Conservation (phyloP, 2,329 filamentous ascomycete genomes). For the Aquanectria penicillioides region DNA sequence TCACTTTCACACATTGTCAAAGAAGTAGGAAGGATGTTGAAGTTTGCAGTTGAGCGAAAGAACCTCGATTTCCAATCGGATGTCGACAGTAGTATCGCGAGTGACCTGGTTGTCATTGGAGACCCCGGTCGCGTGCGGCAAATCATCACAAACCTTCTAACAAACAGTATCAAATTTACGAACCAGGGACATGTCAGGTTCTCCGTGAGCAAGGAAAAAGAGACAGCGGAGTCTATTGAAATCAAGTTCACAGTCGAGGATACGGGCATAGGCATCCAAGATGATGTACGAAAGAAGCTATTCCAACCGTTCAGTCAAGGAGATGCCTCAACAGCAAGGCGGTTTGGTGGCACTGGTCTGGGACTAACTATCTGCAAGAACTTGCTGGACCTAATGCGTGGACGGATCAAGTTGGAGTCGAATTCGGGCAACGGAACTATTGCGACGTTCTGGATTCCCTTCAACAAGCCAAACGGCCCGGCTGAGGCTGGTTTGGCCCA, state of each 20-base stretch:
- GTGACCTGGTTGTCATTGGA: slow-evolving; percentile 82
- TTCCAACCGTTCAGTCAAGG: slow-evolving; percentile 87
- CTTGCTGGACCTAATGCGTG: slow-evolving; percentile 81
- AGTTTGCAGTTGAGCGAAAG: slow-evolving; percentile 84
- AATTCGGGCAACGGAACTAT: slow-evolving; percentile 74
- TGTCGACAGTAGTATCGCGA: slow-evolving; percentile 69
- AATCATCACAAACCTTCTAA: slow-evolving; percentile 82
- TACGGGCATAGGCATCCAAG: slow-evolving; percentile 83
- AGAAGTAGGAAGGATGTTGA: slow-evolving; percentile 88
- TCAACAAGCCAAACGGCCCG: slow-evolving; percentile 72
- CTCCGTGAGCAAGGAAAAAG: slow-evolving; percentile 69
- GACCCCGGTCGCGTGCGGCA: slow-evolving; percentile 87
- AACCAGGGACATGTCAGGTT: slow-evolving; percentile 75
- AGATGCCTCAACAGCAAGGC: slow-evolving; percentile 79
- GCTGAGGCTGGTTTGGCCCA: slow-evolving; percentile 64
- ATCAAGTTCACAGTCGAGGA: slow-evolving; percentile 80
- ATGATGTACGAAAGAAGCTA: slow-evolving; percentile 76
- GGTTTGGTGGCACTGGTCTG: slow-evolving; percentile 82
- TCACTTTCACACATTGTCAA: slow-evolving; percentile 77
- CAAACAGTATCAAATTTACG: slow-evolving; percentile 81
- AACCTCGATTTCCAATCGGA: slow-evolving; percentile 77
- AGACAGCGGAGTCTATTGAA: slow-evolving; percentile 71
- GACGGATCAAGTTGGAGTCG: slow-evolving; percentile 76
- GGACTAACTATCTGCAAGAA: slow-evolving; percentile 86
- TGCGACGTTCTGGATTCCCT: slow-evolving; percentile 81